Percentiles rank a stretch among this genome's conserved stretches.
phyloP scores from a whole-genome alignment of 2,329 filamentous ascomycete genomes.

The Penicillium griseofulvum region DNA sequence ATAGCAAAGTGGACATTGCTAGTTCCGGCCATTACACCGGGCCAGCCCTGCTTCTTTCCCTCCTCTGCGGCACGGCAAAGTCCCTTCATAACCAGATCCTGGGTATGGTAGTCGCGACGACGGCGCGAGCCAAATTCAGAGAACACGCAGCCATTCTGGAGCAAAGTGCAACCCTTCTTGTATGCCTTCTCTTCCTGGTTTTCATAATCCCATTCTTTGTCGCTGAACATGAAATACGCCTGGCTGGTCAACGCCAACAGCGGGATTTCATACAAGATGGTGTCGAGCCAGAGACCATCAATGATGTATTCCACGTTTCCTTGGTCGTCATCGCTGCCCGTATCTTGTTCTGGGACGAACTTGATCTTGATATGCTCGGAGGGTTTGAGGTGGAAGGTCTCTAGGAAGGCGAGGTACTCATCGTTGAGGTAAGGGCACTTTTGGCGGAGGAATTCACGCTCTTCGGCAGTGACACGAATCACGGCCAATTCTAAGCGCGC shows the following conservation, averaged over 20 bases:
- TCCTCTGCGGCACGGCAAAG: conserved; percentile 76
- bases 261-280: conserved; percentile 96
- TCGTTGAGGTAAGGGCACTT: conserved; percentile 77
- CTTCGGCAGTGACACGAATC: conserved; percentile 73
- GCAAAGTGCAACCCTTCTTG: conserved; percentile 71
- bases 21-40: conserved; percentile 77
- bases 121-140: conserved; percentile 93
- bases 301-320: conserved; percentile 77
- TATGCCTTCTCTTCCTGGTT: conserved; percentile 83
- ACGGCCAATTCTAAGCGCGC: conserved; percentile 67
- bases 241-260: conserved; percentile 88
- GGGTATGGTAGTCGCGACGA: conserved; percentile 89
- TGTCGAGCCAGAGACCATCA: conserved; percentile 84
- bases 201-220: conserved; percentile 85
- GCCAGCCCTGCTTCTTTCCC: conserved; percentile 60
- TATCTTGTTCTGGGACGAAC: conserved; percentile 59
- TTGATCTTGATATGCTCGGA: conserved; percentile 72
- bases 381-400: conserved; percentile 76
- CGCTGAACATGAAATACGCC: conserved; percentile 95
- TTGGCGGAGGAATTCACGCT: conserved; percentile 72
- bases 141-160: conserved; percentile 80
- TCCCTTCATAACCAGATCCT: conserved; percentile 85
- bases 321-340: conserved; percentile 61
- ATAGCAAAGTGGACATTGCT: conserved; percentile 98
- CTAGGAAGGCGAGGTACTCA: conserved; percentile 77